Base-by-base conservation (phyloP, 331 rosid genomes). In the Quercus tomentella region DNA sequence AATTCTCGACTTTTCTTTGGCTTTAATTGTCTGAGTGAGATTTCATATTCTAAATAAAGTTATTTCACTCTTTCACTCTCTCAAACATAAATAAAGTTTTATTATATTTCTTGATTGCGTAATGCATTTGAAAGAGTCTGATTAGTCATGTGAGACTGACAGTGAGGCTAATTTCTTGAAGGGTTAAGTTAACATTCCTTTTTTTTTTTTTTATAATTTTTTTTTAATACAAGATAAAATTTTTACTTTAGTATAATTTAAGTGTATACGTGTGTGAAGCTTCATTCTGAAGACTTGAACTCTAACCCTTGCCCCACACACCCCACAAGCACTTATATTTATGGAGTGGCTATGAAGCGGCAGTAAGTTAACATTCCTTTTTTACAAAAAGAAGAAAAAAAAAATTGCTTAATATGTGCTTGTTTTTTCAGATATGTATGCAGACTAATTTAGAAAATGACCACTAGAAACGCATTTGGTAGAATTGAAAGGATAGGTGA, bases 61-160 rank as follows among this genome's bases (percentile, higher is more conserved):
- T 35, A 81, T 67, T 80, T 49, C 72, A 63, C 61, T 79, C 78
- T 65, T 12, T 72, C 55, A 60, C 37, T 72, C 75, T 76, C 73
- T 65, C 28, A 57, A 51, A 31, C 37, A 20, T 56, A 3, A 35
- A 72, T 26, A 75, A 61, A 37, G 41, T 66, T 68, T 35, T 79
- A 69, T 67, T 7, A 74, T 77, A 74, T 22, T 17, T 80, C 45
- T 69, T 65, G 84, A 74, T 84, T 80, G 78, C 82, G 61, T 76
- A 80, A 84, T 89, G 83, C 80, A 76, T 78, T 80, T 70, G 7
- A 63, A 73, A 37, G 83, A 75, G 84, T 61, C 51, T 70, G 82
- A 75, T 25, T 86, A 79, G 79, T 72, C 75, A 72, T 61, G 77
- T 75, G 84, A 82, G 87, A 76, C 86, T 74, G 84, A 62, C 71